Percentiles rank a stretch among this genome's conserved stretches.
Evolutionary conservation across 2,329 filamentous ascomycete species (phyloP).

Genomic region (Trichoderma oligosporum): DNA sequence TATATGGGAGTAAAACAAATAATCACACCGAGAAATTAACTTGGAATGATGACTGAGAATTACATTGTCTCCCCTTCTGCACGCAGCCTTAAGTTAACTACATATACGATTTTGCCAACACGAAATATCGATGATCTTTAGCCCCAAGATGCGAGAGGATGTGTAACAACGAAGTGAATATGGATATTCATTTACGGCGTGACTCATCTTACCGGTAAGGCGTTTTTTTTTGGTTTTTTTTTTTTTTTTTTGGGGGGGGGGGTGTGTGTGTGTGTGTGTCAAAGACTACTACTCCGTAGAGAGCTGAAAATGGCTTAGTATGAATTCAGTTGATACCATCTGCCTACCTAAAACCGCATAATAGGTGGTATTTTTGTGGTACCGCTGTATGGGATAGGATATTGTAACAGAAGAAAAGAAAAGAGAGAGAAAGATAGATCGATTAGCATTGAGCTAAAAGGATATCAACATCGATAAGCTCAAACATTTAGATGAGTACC

Average conservation of each 20-base stretch:
- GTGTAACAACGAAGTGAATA: not conserved
- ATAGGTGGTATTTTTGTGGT: not conserved
- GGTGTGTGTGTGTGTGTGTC: too few relatives aligned
- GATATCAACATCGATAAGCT: too few relatives aligned
- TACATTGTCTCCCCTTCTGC: not conserved
- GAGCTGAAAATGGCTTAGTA: not conserved
- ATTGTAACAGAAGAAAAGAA: not conserved
- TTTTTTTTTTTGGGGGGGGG: too few relatives aligned
- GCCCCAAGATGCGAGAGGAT: not conserved
- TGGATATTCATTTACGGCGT: slow-evolving; percentile 3
- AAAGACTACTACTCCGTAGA: not conserved
- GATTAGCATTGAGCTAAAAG: too few relatives aligned
- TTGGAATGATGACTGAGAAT: not conserved
- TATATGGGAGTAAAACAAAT: too few relatives aligned
- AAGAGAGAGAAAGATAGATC: not conserved
- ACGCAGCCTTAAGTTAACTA: not conserved
- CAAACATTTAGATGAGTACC: too few relatives aligned
- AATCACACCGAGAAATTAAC: too few relatives aligned
- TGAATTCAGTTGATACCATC: not conserved
- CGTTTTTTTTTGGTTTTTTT: too few relatives aligned
- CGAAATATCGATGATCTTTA: not conserved
- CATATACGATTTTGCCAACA: not conserved
- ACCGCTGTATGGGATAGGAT: not conserved
- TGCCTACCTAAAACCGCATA: too few relatives aligned
- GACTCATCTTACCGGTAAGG: not conserved